Evolutionary conservation across 140 eudicot genomes (phyloP).

Genomic region (Erigeron philadelphicus): DNA sequence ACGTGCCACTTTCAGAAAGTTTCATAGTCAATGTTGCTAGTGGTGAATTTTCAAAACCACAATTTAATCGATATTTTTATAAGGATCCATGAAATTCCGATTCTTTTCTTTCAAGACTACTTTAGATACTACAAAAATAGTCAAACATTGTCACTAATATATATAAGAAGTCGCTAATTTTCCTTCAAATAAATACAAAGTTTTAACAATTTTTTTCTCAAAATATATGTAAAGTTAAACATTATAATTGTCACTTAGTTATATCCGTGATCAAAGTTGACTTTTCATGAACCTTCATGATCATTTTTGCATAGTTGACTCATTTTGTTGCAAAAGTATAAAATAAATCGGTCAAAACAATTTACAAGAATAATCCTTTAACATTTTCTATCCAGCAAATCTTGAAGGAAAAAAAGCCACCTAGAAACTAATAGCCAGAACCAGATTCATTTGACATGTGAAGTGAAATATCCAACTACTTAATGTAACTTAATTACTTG

Average conservation of each 20-base stretch:
- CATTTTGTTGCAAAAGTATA: not conserved
- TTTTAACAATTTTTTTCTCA: not conserved
- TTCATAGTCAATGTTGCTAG: not conserved
- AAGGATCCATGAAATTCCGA: not conserved
- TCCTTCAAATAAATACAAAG: not conserved
- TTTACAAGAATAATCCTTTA: not conserved
- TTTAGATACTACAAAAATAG: not conserved
- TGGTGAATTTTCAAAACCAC: not conserved
- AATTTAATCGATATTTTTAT: not conserved
- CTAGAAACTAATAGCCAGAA: not conserved
- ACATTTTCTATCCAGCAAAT: slow-evolving; percentile 1
- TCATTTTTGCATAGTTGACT: not conserved
- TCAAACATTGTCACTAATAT: not conserved
- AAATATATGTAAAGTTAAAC: not conserved
- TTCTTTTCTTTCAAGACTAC: not conserved
- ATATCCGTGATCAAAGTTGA: not conserved
- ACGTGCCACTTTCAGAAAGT: not conserved
- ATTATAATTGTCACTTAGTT: not conserved
- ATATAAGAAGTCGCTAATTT: not conserved
- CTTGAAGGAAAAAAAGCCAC: not conserved
- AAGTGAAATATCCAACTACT: not conserved
- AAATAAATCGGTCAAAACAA: not conserved
- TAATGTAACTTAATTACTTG: not conserved
- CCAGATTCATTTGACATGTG: not conserved
- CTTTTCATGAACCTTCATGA: no score